Percentiles rank a stretch among this genome's conserved stretches.
These are phyloP conservation scores for Vitis vinifera DNA, from an alignment of 164 flowering plant species.

Conservation along the genomic window DNA sequence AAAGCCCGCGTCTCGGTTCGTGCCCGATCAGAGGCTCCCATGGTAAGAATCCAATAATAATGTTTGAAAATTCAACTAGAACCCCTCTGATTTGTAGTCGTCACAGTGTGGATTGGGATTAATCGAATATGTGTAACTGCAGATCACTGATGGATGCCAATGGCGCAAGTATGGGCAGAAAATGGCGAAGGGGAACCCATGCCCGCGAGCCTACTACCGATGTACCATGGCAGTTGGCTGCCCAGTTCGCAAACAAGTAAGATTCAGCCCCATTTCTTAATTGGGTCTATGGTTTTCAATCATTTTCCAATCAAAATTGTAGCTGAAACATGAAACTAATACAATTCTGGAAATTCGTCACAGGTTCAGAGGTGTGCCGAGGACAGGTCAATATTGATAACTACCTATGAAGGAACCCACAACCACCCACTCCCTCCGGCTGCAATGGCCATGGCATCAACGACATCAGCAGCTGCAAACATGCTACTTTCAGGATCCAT, in stretches of 20 bases:
- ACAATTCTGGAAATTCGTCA: not conserved
- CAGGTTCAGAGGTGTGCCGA: constrained; percentile 81
- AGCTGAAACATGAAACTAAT: not conserved
- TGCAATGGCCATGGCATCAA: constrained; percentile 74
- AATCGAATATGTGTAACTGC: not conserved
- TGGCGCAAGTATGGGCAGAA: constrained; percentile 82
- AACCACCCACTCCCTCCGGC: constrained; percentile 73
- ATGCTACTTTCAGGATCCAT: constrained; percentile 84
- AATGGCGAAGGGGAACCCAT: constrained; percentile 78
- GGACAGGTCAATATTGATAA: constrained; percentile 54
- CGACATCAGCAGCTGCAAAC: constrained; percentile 69
- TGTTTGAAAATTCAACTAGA: not conserved
- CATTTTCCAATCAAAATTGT: not conserved
- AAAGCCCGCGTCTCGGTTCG: constrained; percentile 82
- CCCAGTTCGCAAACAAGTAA: constrained; percentile 76
- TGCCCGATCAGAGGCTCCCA: constrained; percentile 79
- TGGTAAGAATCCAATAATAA: constrained; percentile 31
- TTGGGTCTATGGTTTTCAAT: not conserved
- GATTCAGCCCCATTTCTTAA: not conserved
- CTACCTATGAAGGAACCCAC: constrained; percentile 71
- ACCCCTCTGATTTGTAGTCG: not conserved
- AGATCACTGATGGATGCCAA: constrained; percentile 80
- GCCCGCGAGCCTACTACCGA: constrained; percentile 73
- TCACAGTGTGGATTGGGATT: not conserved
- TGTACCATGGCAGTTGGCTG: constrained; percentile 79